A percentile compares a stretch with the other conserved stretches of the same genome.
These are phyloP conservation scores for Rubus idaeus DNA, from an alignment of 306 rosid species.

Conservation along the genomic window DNA sequence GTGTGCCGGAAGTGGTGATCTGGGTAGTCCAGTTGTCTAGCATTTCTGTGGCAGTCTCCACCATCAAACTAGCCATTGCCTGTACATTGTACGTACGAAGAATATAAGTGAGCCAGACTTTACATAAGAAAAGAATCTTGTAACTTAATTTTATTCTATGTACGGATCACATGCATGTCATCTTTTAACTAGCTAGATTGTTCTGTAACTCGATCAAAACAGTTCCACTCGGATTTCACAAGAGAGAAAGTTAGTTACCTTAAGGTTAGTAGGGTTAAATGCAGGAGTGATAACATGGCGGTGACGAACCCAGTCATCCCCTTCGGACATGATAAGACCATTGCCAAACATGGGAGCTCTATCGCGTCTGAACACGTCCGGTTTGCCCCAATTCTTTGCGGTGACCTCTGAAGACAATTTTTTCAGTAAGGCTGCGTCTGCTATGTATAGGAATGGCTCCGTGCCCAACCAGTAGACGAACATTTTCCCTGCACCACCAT, in stretches of 20 bases:
- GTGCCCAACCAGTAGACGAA: constrained; percentile 82
- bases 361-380: constrained; percentile 59
- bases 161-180: neutral
- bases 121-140: neutral
- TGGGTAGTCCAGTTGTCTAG: constrained; percentile 56
- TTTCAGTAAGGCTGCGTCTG: constrained; percentile 66
- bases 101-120: neutral
- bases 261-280: constrained; percentile 59
- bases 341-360: constrained; percentile 77
- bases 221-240: neutral
- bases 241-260: constrained; percentile 34
- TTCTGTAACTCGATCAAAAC: neutral
- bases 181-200: too few relatives aligned
- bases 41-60: constrained; percentile 62
- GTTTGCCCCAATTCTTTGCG: constrained; percentile 81
- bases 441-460: constrained; percentile 76
- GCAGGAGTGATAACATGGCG: constrained; percentile 68
- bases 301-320: constrained; percentile 70
- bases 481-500: constrained; percentile 51
- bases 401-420: constrained; percentile 58
- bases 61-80: constrained; percentile 67
- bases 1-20: constrained; percentile 40
- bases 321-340: constrained; percentile 73
- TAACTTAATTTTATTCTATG: neutral
- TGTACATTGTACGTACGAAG: neutral